phyloP scores from a whole-genome alignment of 2,329 filamentous ascomycete species.

The Biscogniauxia mediterranea region DNA sequence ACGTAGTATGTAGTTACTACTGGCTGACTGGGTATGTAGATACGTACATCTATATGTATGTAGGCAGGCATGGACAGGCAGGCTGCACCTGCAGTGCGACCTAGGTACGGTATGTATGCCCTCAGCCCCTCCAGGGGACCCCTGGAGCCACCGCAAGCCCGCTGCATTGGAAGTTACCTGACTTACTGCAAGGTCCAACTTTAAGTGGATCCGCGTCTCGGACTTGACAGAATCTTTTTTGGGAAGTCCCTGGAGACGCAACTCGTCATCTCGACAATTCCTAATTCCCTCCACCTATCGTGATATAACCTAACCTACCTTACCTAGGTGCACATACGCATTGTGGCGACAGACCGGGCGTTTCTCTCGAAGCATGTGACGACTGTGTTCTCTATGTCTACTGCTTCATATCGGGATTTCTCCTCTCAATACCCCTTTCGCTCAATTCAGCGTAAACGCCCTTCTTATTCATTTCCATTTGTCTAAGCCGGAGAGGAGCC shows the following conservation, averaged over 20 bases:
- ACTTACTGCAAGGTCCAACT: neutral
- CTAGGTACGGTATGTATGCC: neutral
- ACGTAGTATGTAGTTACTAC: no score
- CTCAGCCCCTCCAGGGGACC: no score
- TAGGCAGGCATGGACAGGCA: no score
- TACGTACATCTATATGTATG: no score
- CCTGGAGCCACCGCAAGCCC: neutral
- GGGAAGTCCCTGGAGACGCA: neutral
- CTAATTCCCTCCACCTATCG: no score
- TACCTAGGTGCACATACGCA: neutral
- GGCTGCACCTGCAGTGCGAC: neutral
- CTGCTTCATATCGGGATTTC: conserved; percentile 39
- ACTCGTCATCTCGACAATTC: neutral
- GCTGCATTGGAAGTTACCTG: neutral
- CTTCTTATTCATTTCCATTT: no score
- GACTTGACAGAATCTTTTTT: neutral
- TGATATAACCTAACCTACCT: no score
- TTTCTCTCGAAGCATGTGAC: neutral
- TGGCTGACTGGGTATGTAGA: no score
- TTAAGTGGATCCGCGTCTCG: neutral
- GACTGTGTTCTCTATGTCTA: neutral
- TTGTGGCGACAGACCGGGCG: neutral
- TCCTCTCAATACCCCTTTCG: conserved; percentile 1
- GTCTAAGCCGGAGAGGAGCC: conserved; percentile 1
- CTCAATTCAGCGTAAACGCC: conserved; percentile 6